A percentile compares a stretch with the other conserved stretches of the same genome.
Conservation (phyloP, 495 filamentous ascomycete species). For the Daldinia loculata region DNA sequence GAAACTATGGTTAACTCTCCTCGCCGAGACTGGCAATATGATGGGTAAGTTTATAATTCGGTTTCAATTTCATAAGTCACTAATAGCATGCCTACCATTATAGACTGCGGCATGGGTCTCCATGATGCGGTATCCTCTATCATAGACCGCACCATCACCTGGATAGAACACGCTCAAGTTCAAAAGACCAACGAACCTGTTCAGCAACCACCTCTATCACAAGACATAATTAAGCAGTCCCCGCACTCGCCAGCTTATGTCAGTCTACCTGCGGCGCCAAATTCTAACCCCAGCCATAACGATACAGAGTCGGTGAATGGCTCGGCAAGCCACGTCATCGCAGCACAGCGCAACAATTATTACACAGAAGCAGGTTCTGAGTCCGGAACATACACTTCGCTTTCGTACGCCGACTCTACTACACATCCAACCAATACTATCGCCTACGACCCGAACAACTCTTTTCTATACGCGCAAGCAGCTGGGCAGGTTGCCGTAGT, state of each 20-base stretch:
- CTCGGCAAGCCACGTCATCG: conserved; percentile 41
- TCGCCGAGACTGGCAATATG: conserved; percentile 69
- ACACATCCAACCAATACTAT: conserved; percentile 38
- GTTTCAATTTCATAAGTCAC: not conserved
- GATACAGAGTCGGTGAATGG: conserved; percentile 36
- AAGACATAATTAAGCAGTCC: conserved; percentile 42
- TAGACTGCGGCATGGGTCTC: conserved; percentile 51
- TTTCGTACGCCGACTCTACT: conserved; percentile 37
- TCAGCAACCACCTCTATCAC: conserved; percentile 32
- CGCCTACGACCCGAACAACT: conserved; percentile 34
- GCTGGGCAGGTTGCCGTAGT: conserved; percentile 34
- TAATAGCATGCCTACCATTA: not conserved
- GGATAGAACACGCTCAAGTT: conserved; percentile 55
- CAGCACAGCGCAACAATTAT: conserved; percentile 37
- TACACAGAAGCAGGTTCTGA: conserved; percentile 38
- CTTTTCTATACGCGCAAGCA: conserved; percentile 43
- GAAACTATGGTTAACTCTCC: conserved; percentile 71
- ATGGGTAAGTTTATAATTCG: conserved; percentile 60
- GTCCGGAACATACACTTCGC: conserved; percentile 34
- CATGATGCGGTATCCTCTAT: conserved; percentile 51
- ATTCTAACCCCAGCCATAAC: conserved; percentile 27
- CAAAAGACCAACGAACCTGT: conserved; percentile 44
- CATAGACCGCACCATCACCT: conserved; percentile 53
- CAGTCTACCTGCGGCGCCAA: conserved; percentile 32
- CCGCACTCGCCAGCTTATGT: conserved; percentile 43